phyloP scores from a whole-genome alignment of 2,329 filamentous ascomycete genomes.

The Calonectria fujianensis region DNA sequence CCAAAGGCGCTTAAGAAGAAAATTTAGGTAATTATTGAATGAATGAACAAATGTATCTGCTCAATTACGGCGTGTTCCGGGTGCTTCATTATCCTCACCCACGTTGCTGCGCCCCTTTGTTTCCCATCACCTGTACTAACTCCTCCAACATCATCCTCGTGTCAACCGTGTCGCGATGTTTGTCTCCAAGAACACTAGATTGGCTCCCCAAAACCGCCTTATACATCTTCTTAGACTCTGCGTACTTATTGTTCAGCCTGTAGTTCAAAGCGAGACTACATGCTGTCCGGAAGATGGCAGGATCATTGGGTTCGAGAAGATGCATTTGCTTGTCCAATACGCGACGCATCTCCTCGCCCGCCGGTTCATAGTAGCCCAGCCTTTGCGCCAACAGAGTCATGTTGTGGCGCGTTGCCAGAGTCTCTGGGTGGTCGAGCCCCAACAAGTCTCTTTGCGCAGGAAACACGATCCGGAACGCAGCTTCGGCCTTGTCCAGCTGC shows the following conservation, averaged over 20 bases:
- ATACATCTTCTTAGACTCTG: slow-evolving; percentile 15
- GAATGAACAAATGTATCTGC: not conserved
- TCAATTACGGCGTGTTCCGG: not conserved
- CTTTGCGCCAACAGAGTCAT: slow-evolving; percentile 21
- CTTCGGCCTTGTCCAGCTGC: slow-evolving; percentile 23
- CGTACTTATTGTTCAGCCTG: not conserved
- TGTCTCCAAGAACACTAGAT: not conserved
- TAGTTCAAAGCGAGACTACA: slow-evolving; percentile 24
- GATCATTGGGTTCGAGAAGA: slow-evolving; percentile 14
- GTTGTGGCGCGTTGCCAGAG: slow-evolving; percentile 32
- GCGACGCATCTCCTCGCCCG: slow-evolving; percentile 9
- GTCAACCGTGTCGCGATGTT: slow-evolving; percentile 15
- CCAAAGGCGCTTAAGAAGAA: not conserved
- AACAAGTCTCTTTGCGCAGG: slow-evolving; percentile 3
- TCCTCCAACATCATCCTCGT: slow-evolving; percentile 1
- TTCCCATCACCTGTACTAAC: not conserved
- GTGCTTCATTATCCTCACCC: not conserved
- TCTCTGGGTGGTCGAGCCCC: slow-evolving; percentile 32
- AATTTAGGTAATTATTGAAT: not conserved
- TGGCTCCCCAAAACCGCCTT: slow-evolving; percentile 8
- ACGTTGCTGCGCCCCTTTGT: too few relatives aligned
- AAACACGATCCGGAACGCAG: slow-evolving; percentile 9
- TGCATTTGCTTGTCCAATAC: slow-evolving; percentile 14
- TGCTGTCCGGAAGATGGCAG: slow-evolving; percentile 12
- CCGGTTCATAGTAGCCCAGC: not conserved